Conservation (phyloP, 176 grass and related monocot species). For the Carex pumila region DNA sequence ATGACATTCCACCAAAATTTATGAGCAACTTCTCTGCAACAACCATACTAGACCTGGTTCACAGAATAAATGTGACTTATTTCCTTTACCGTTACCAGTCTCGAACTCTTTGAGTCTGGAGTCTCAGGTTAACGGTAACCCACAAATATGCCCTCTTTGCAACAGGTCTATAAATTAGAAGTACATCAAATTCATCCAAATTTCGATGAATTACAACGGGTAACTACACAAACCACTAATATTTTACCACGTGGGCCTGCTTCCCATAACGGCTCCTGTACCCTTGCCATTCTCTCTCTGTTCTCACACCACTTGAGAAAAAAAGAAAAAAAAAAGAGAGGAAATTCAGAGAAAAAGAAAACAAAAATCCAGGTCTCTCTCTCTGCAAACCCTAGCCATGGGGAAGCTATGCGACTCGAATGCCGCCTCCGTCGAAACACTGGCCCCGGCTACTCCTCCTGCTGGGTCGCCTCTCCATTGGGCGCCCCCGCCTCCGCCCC, state of each 20-base stretch:
- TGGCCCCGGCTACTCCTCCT: conserved; percentile 38
- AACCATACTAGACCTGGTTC: not conserved
- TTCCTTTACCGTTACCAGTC: not conserved
- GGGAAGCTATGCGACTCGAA: conserved; percentile 88
- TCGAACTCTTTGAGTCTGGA: too few species aligned
- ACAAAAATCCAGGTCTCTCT: conserved; percentile 5
- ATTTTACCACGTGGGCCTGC: conserved; percentile 17
- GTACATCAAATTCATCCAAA: not conserved
- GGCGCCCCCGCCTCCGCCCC: not conserved
- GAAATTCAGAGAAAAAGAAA: conserved; percentile 1
- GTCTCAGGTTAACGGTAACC: too few species aligned
- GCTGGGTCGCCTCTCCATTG: conserved; percentile 36
- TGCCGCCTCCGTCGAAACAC: conserved; percentile 59
- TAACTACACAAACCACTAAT: conserved; percentile 7
- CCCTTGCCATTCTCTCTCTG: not conserved
- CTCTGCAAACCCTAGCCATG: conserved; percentile 67
- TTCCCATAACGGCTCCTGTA: not conserved
- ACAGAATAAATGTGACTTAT: not conserved
- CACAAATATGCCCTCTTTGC: not conserved
- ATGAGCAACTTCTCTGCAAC: not conserved
- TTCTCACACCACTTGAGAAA: not conserved
- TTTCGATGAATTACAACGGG: not conserved
- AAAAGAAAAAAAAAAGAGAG: not conserved
- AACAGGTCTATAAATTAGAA: not conserved
- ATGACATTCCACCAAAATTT: not conserved